These are phyloP conservation scores for Lodderomyces margitis DNA, from an alignment of 1,139 yeast genomes.

Conservation along the genomic window DNA sequence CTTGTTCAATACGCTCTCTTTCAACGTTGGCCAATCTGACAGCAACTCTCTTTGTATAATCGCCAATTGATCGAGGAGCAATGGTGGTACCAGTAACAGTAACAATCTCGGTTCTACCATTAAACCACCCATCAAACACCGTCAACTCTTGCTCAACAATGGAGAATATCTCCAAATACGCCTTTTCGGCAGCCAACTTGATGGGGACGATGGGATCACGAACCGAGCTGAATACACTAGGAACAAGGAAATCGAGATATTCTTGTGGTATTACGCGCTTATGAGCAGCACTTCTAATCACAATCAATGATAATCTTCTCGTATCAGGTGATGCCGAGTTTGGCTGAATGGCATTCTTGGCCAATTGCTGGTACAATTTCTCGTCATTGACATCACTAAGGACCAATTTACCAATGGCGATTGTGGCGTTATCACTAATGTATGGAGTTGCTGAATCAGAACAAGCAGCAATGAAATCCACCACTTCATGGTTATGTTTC, in stretches of 20 bases:
- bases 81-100: constrained; percentile 50
- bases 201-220: constrained; percentile 87
- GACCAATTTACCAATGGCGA: constrained; percentile 82
- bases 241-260: constrained; percentile 57
- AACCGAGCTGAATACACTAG: constrained; percentile 77
- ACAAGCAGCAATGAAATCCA: constrained; percentile 45
- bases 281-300: constrained; percentile 72
- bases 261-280: constrained; percentile 44
- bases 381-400: constrained; percentile 44
- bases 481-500: constrained; percentile 5
- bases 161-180: constrained; percentile 69
- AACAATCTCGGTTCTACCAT: constrained; percentile 22
- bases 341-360: constrained; percentile 51
- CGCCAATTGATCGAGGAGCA: constrained; percentile 74
- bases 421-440: constrained; percentile 73
- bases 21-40: constrained; percentile 79
- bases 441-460: constrained; percentile 49
- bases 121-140: constrained; percentile 62
- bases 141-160: constrained; percentile 66
- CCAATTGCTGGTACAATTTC: constrained; percentile 47
- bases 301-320: constrained; percentile 75
- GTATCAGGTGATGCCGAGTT: constrained; percentile 70
- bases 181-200: constrained; percentile 92
- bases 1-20: constrained; percentile 81
- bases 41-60: constrained; percentile 87